Evolutionary conservation across 2,329 filamentous ascomycete species (phyloP).

Genomic region (Aspergillus sp.): DNA sequence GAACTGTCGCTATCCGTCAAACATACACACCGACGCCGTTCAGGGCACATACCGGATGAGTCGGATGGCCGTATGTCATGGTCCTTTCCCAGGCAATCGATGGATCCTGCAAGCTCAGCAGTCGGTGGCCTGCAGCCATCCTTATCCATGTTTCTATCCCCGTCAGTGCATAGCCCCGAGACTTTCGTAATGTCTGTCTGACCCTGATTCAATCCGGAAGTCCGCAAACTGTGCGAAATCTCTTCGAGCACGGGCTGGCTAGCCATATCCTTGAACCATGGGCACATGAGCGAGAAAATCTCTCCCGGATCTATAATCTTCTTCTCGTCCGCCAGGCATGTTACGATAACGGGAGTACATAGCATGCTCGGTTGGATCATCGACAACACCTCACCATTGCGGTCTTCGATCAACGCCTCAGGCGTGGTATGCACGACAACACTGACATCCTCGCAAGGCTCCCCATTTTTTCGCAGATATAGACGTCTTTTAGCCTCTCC

Average conservation of each 20-base stretch:
- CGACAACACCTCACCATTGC: neutral
- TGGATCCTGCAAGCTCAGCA: neutral
- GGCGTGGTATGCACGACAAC: neutral
- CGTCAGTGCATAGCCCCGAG: neutral
- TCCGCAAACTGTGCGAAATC: constrained; percentile 10
- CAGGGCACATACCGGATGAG: constrained; percentile 13
- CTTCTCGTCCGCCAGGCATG: neutral
- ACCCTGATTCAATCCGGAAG: constrained; percentile 16
- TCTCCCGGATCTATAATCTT: constrained; percentile 4
- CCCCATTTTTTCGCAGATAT: neutral
- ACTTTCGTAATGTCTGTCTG: neutral
- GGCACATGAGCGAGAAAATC: constrained; percentile 10
- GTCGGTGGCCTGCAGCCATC: neutral
- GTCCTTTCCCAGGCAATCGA: constrained; percentile 14
- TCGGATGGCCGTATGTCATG: constrained; percentile 18
- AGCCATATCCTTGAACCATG: constrained; percentile 6
- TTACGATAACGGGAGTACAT: neutral
- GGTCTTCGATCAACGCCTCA: neutral
- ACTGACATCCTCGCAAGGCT: neutral
- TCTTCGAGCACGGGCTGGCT: constrained; percentile 1
- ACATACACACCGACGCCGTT: neutral
- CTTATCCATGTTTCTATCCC: constrained; percentile 12
- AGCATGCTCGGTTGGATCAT: neutral
- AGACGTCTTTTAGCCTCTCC: neutral
- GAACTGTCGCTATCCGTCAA: constrained; percentile 6